phyloP scores from a whole-genome alignment of 257 asterid species.

The Anisodus tanguticus region DNA sequence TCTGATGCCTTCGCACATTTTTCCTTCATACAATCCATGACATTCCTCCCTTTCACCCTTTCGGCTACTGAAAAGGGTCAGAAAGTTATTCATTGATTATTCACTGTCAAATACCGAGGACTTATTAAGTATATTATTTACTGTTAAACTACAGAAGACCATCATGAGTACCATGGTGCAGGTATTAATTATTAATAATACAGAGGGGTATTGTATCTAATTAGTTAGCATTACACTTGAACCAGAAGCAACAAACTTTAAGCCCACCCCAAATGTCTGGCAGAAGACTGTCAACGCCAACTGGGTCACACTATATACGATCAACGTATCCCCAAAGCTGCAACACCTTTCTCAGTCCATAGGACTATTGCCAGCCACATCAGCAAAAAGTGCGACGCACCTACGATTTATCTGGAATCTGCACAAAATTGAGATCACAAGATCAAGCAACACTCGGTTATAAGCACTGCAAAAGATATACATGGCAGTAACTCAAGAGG shows the following conservation, averaged over 20 bases:
- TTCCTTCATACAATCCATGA: not conserved
- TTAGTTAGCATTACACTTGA: not conserved
- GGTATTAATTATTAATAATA: not conserved
- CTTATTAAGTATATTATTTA: conserved; percentile 11
- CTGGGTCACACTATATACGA: not conserved
- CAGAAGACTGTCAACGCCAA: not conserved
- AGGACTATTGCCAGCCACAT: conserved; percentile 7
- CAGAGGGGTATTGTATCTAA: conserved; percentile 19
- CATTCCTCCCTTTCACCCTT: not conserved
- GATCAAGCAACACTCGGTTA: not conserved
- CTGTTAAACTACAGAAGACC: not conserved
- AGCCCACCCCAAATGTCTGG: conserved; percentile 1
- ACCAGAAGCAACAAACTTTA: not conserved
- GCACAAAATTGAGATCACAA: conserved; percentile 19
- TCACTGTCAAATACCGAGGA: conserved; percentile 1
- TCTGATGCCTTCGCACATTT: not conserved
- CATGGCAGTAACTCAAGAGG: not conserved
- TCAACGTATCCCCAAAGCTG: conserved; percentile 7
- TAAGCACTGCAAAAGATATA: not conserved
- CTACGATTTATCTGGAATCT: conserved; percentile 40
- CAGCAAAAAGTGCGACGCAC: conserved; percentile 13
- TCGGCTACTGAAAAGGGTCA: not conserved
- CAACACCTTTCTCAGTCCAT: conserved; percentile 16
- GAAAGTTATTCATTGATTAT: not conserved
- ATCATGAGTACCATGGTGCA: not conserved